Evolutionary conservation across 257 asterid genomes (phyloP).

Genomic region (Solanum chiquidenum): DNA sequence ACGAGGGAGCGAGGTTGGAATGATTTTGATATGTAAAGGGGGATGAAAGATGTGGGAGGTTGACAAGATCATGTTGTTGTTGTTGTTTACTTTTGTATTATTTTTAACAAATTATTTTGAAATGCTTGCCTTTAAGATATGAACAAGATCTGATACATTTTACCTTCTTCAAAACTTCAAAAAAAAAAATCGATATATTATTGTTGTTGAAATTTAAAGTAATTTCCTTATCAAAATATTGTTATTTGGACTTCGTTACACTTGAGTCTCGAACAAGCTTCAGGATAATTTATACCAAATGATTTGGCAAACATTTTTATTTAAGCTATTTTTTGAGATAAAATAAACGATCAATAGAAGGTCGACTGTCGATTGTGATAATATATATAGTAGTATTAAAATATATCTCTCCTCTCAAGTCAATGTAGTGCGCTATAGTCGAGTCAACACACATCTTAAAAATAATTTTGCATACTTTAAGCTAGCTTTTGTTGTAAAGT

Average conservation of each 20-base stretch:
- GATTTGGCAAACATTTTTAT: too few relatives aligned
- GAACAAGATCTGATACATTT: background rate
- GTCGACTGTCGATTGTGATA: too few relatives aligned
- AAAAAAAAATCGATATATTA: too few relatives aligned
- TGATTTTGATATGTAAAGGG: too few relatives aligned
- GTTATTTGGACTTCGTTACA: background rate
- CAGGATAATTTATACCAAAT: background rate
- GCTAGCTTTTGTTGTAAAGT: background rate
- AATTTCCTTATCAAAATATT: too few relatives aligned
- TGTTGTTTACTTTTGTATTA: background rate
- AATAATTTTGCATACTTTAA: too few relatives aligned
- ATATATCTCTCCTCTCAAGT: background rate
- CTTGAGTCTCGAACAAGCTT: background rate
- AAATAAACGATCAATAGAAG: background rate
- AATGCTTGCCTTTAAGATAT: too few relatives aligned
- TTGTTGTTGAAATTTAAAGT: too few relatives aligned
- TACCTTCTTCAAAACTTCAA: background rate
- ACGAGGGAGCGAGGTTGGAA: background rate
- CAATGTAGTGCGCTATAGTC: too few relatives aligned
- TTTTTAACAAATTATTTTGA: background rate
- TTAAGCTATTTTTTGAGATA: too few relatives aligned
- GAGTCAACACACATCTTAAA: background rate
- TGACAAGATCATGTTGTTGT: background rate
- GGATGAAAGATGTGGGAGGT: background rate
- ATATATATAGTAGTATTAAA: too few relatives aligned